phyloP scores from a whole-genome alignment of 2,329 filamentous ascomycete species.

The Penicillium hordei region DNA sequence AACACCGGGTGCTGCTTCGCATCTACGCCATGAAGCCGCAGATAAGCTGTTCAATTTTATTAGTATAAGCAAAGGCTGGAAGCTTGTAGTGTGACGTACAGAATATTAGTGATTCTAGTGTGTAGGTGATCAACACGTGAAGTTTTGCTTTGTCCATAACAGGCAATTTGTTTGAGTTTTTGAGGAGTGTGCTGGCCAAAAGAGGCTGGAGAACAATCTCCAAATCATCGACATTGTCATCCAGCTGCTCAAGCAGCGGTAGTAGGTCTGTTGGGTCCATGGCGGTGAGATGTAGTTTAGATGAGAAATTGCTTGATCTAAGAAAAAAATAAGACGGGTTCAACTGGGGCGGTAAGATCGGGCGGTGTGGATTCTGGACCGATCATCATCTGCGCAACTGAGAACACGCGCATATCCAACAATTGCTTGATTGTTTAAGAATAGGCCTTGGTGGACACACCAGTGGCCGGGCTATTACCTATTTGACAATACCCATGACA shows the following conservation, averaged over 20 bases:
- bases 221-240: constrained; percentile 75
- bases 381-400: constrained; percentile 14
- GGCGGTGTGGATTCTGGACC: constrained; percentile 20
- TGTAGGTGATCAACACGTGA: constrained; percentile 82
- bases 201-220: constrained; percentile 74
- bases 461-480: neutral
- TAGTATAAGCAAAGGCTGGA: constrained; percentile 6
- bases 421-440: neutral
- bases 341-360: constrained; percentile 20
- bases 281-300: constrained; percentile 13
- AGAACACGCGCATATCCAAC: neutral
- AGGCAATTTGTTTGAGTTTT: constrained; percentile 74
- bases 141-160: constrained; percentile 95
- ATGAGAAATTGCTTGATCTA: constrained; percentile 13
- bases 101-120: constrained; percentile 87
- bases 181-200: constrained; percentile 62
- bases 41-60: constrained; percentile 55
- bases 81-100: constrained; percentile 52
- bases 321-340: constrained; percentile 23
- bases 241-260: constrained; percentile 70
- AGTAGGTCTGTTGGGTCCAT: constrained; percentile 62
- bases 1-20: constrained; percentile 84
- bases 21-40: constrained; percentile 76
- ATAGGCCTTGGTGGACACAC: neutral
- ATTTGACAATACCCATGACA: neutral